Evolutionary conservation across 2,329 filamentous ascomycete genomes (phyloP).

Genomic region (Karstenula rhodostoma): DNA sequence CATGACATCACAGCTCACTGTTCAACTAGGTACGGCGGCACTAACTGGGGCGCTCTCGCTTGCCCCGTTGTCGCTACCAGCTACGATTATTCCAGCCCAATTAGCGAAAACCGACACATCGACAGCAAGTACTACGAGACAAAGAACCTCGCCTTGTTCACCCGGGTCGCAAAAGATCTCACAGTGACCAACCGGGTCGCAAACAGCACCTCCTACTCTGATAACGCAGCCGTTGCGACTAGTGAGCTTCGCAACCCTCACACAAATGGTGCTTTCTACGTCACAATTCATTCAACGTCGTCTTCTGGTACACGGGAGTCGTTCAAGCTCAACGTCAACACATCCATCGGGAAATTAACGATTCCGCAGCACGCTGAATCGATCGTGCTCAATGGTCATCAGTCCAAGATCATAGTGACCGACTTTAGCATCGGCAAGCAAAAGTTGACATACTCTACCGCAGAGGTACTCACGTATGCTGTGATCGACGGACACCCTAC

Average conservation of each 20-base stretch:
- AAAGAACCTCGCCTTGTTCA: constrained; percentile 68
- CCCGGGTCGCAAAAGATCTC: constrained; percentile 64
- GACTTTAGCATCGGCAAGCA: constrained; percentile 65
- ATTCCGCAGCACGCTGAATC: constrained; percentile 60
- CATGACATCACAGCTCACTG: too few relatives aligned
- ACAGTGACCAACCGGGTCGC: constrained; percentile 61
- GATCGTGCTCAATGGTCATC: constrained; percentile 66
- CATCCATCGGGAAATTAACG: constrained; percentile 62
- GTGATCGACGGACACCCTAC: constrained; percentile 47
- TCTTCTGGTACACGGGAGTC: constrained; percentile 59
- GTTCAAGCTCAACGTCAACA: constrained; percentile 65
- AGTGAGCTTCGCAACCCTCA: constrained; percentile 67
- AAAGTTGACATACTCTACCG: constrained; percentile 63
- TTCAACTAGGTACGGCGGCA: too few relatives aligned
- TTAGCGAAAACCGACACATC: constrained; percentile 66
- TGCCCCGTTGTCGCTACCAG: constrained; percentile 66
- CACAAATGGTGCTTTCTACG: constrained; percentile 66
- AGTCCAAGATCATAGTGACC: constrained; percentile 68
- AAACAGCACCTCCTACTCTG: constrained; percentile 61
- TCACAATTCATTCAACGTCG: constrained; percentile 64
- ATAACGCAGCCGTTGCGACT: constrained; percentile 61
- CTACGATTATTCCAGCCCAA: constrained; percentile 70
- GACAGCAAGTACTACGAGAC: constrained; percentile 70
- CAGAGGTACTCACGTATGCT: constrained; percentile 59
- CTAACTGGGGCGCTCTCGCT: constrained; percentile 68